A percentile compares a stretch with the other conserved stretches of the same genome.
Conservation (phyloP, 495 filamentous ascomycete genomes). For the Aspergillus baeticus region DNA sequence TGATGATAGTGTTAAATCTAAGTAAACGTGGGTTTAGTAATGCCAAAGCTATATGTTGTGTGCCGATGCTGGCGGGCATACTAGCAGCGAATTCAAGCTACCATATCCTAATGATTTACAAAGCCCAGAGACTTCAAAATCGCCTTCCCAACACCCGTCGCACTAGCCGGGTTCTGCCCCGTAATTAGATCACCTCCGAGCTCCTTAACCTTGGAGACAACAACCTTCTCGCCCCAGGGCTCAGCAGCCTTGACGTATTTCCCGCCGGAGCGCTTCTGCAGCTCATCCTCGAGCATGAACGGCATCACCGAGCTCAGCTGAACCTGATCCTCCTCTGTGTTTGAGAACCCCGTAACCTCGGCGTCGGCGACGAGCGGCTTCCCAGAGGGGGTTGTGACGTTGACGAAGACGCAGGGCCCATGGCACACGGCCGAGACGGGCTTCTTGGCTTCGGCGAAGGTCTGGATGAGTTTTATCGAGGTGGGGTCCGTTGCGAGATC, state of each 20-base stretch:
- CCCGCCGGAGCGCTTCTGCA: slow-evolving; percentile 48
- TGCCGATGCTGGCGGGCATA: too few species aligned
- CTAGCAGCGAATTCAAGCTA: too few species aligned
- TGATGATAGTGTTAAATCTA: too few species aligned
- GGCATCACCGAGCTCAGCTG: slow-evolving; percentile 54
- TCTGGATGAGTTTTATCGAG: slow-evolving; percentile 54
- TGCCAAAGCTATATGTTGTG: too few species aligned
- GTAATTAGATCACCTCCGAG: slow-evolving; percentile 59
- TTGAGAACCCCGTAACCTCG: slow-evolving; percentile 65
- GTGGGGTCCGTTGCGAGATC: slow-evolving; percentile 45
- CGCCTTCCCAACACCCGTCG: slow-evolving; percentile 55
- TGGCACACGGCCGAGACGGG: slow-evolving; percentile 69
- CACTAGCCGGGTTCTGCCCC: slow-evolving; percentile 73
- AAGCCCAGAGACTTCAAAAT: slow-evolving; percentile 39
- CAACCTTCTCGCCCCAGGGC: slow-evolving; percentile 59
- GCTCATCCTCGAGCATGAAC: slow-evolving; percentile 61
- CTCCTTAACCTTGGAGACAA: slow-evolving; percentile 44
- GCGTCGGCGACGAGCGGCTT: slow-evolving; percentile 52
- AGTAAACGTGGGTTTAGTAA: too few species aligned
- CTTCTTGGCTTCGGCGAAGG: slow-evolving; percentile 62
- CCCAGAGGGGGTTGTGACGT: slow-evolving; percentile 53
- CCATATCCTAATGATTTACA: too few species aligned
- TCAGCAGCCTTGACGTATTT: slow-evolving; percentile 58
- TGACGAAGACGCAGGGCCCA: slow-evolving; percentile 60
- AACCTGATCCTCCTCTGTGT: slow-evolving; percentile 61